Base-by-base conservation (phyloP, 768 basidiomycete genomes). In the Russula compacta region DNA sequence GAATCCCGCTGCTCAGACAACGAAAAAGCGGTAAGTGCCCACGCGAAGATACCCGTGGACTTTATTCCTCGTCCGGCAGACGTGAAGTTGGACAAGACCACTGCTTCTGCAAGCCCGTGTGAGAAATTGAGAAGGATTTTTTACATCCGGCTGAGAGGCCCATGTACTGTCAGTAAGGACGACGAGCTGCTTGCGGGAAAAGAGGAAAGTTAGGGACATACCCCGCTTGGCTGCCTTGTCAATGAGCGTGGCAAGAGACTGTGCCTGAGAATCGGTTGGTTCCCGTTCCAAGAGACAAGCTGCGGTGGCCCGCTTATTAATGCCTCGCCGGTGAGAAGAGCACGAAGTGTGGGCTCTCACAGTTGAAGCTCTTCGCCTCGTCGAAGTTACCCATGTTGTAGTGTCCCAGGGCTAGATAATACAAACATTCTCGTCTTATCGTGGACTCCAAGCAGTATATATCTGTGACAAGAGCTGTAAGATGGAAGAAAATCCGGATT, bases 311-410 rank as follows among this genome's bases (percentile, higher is more conserved):
- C 14, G 33, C 24, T 58, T 35, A 51, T 11, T 21, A 35, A 21
- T 17, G 33, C 49, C 19, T 15, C 10, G 12, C 32, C 4, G 12
- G 42, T 8, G 40, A 24, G 8, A 10, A 17, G 24, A 33, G 46
- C 29, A 15, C 6, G 14, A 21, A 71, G 9, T n/a, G 19, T 19
- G 32, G 42, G 10, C 6, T 14, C 88, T 62, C 52, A 97, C 95
- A 85, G 72, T 98, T 98, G 73, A 97, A 99, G 63, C 82, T 86
- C 73, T 82, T 87, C 2, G 95, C 92, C 69, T 98, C 90, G 19
- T 89, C 88, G 71, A 87, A 98, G 71, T 98, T 94, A 11, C 86
- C 85, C 83, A 98, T 87, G 79, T 98, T 98, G 75, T 92, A 98
- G 73, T 98, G 86, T 0, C 97, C 97, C 17, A 98, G 78, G 3